Evolutionary conservation across 177 flowering plant species (phyloP).

Genomic region (Tripterygium wilfordii): DNA sequence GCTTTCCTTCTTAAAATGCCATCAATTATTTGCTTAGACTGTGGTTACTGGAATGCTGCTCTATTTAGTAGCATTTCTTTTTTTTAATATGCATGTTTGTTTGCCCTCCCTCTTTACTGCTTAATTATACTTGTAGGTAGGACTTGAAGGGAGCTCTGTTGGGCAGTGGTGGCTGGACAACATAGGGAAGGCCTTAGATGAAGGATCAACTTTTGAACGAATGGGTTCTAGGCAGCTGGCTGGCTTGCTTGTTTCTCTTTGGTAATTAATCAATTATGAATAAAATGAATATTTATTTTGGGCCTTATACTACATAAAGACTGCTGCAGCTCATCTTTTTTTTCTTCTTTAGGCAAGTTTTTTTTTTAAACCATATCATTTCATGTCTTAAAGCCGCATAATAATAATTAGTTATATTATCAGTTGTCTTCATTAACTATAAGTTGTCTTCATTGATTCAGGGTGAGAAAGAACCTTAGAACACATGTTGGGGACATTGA

Average conservation of each 20-base stretch:
- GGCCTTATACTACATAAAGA: no score
- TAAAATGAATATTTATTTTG: no score
- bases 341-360: constrained; percentile 2
- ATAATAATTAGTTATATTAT: neutral
- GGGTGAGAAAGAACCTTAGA: constrained; percentile 79
- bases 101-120: neutral
- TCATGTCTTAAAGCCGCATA: neutral
- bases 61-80: neutral
- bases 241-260: constrained; percentile 81
- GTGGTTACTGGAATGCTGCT: no score
- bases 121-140: constrained; percentile 54
- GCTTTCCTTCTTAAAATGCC: no score
- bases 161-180: constrained; percentile 94
- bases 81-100: neutral
- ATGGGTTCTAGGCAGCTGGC: constrained; percentile 98
- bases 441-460: constrained; percentile 21
- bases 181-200: constrained; percentile 83
- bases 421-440: no score
- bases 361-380: neutral
- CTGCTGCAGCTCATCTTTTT: constrained; percentile 1
- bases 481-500: constrained; percentile 86
- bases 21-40: no score
- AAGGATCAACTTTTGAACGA: constrained; percentile 77
- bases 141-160: constrained; percentile 89
- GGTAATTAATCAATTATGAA: no score